Percentiles rank a stretch among this genome's conserved stretches.
These are phyloP conservation scores for Phytophthora agathidicida DNA, from an alignment of 352 stramenopile genomes.

Conservation along the genomic window DNA sequence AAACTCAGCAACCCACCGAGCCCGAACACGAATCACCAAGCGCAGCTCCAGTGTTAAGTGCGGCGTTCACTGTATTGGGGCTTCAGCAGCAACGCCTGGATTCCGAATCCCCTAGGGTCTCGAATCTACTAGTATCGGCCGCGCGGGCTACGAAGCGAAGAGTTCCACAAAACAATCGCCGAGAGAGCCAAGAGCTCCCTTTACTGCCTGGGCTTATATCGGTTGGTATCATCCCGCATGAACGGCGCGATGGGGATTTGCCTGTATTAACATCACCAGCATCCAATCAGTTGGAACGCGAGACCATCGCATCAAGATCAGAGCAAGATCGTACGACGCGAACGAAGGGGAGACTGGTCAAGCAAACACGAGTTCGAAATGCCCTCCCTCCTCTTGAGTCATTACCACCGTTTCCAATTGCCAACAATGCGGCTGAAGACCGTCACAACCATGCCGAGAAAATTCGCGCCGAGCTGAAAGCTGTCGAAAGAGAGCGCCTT, in stretches of 20 bases:
- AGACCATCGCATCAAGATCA: constrained; percentile 5
- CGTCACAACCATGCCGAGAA: constrained; percentile 51
- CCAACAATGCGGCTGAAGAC: constrained; percentile 19
- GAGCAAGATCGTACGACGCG: neutral
- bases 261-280: constrained; percentile 1
- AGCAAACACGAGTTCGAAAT: neutral
- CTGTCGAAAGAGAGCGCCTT: constrained; percentile 50
- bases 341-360: constrained; percentile 7
- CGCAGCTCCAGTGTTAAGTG: neutral
- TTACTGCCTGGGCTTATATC: constrained; percentile 8
- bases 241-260: neutral
- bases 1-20: constrained; percentile 1
- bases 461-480: constrained; percentile 43
- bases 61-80: constrained; percentile 24
- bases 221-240: constrained; percentile 4
- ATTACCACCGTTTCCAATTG: neutral
- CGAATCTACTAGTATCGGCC: neutral
- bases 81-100: constrained; percentile 16
- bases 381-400: constrained; percentile 10
- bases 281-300: constrained; percentile 19
- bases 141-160: neutral
- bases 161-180: neutral
- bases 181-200: neutral
- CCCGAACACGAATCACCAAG: neutral
- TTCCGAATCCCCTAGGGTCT: neutral